phyloP scores from a whole-genome alignment of 2,329 filamentous ascomycete genomes.

The Fusarium begoniae region DNA sequence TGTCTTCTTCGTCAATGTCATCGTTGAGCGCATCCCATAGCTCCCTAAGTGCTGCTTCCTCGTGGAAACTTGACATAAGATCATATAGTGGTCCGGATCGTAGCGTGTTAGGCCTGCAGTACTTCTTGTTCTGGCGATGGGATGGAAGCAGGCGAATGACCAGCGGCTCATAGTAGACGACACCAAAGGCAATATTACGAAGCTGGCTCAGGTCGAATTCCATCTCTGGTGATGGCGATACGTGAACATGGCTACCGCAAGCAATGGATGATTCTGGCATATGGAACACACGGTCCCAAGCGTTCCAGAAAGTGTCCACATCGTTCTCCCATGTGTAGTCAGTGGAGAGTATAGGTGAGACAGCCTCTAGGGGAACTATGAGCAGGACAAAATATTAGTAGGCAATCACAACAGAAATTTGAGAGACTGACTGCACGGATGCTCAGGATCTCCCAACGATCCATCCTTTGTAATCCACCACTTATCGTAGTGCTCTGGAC shows the following conservation, averaged over 20 bases:
- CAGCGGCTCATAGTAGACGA: not conserved
- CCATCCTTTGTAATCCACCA: not conserved
- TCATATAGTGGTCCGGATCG: not conserved
- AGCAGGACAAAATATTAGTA: not conserved
- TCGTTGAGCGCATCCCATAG: not conserved
- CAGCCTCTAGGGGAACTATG: not conserved
- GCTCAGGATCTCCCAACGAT: not conserved
- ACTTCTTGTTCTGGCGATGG: not conserved
- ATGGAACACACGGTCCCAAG: not conserved
- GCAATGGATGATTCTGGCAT: not conserved
- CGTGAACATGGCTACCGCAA: not conserved
- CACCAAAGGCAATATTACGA: not conserved
- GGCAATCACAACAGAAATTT: rapidly evolving
- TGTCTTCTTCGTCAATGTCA: not conserved
- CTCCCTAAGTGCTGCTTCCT: not conserved
- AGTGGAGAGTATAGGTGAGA: not conserved
- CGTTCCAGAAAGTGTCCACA: not conserved
- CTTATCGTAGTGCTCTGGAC: not conserved
- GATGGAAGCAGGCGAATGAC: not conserved
- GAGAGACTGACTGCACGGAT: not conserved
- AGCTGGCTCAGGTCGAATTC: not conserved
- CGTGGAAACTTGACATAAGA: not conserved
- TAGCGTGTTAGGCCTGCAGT: not conserved
- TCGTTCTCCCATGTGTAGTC: not conserved
- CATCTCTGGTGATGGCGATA: not conserved